Base-by-base conservation (phyloP, 768 basidiomycete genomes). In the Boletus edulis region DNA sequence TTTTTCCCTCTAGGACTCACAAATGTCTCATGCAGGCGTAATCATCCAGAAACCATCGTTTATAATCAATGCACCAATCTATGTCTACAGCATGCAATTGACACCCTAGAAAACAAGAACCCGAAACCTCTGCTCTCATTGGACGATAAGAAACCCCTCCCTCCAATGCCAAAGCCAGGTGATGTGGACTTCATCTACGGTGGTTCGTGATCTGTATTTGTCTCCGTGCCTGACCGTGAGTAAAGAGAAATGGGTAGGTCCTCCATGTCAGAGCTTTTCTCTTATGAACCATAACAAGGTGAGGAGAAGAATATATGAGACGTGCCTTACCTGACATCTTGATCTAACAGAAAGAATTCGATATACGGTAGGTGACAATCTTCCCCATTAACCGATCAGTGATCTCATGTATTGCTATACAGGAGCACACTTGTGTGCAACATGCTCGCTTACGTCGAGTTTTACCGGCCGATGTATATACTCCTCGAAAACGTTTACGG, bases 191-290 rank as follows among this genome's bases (percentile, higher is more conserved):
- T 91, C 51, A 81, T 91, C n/a, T 87, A 78, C 67, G 87, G 89
- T 55, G 86, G 87, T 85, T 70, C 45, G 78, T 68, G 17, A 40
- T 60, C 51, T 17, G 46, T 13, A 13, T 7, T 46, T 49, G 17
- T 47, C 27, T 49, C n/a, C 4, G 12, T 49, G 31, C 39, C 29
- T 43, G 34, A 15, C 18, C 27, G 39, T 34, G 41, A 51, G 24
- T 55, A 45, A 54, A 35, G 5, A 41, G 9, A 35, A 32, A 27
- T 58, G 48, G 3, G 8, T 52, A 88, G 88, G 88, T 4, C 87
- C 88, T 4, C 89, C 89, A 13, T 91, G 89, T 61, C 89, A 90
- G 58, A 80, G 84, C 3, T 91, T 89, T 60, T 85, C 83, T 56
- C 62, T 70, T 0, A 84, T 84, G 55, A 91, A 90, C 52, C 82